Base-by-base conservation (phyloP, 352 stramenopile species). In the Phytophthora meadii region DNA sequence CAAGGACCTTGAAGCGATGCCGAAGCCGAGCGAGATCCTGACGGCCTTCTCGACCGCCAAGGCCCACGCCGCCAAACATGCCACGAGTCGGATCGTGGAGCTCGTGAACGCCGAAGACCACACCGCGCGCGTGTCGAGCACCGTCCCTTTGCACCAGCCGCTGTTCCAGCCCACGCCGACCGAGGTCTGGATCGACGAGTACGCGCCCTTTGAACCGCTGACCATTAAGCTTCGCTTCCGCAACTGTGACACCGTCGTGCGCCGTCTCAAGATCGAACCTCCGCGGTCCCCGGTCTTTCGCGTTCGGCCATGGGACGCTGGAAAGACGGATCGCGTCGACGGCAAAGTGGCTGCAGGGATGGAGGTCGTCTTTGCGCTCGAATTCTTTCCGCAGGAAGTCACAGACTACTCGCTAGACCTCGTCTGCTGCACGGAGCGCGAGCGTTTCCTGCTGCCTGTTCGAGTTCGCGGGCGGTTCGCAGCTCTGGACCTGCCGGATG, bases 401-500 rank as follows among this genome's bases (percentile, higher is more conserved):
- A 77, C 72, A 5, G 90, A 98, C 25, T 97, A 98, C 58, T 69
- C 80, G 0, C 56, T 93, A 12, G 94, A 98, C 25, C 79, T 99
- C 32, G 79, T 98, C n/a, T 98, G 92, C 64, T 87, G 79, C 54
- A 99, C 96, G 1, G 95, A 99, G 68, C 81, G 95, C 15, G 95
- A 98, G 70, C 95, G 93, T n/a, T 99, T 99, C 57, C 37, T 97
- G 28, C 72, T 99, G 5, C 94, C 95, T 12, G 74, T 99, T 25
- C 84, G 80, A 22, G 93, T 94, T 8, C 72, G 88, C 24, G 96
- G 96, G 0, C 80, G 80, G 1, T 87, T 86, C 48, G 86, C 94
- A 5, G 88, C 79, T n/a, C 71, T 99, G 22, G 86, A 94, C 59
- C 87, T 98, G 52, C 90, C 95, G 0, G 94, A 98, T 63, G 73